A percentile compares a stretch with the other conserved stretches of the same genome.
Evolutionary conservation across 352 stramenopile species (phyloP).

Genomic region (Aphanomyces astaci): DNA sequence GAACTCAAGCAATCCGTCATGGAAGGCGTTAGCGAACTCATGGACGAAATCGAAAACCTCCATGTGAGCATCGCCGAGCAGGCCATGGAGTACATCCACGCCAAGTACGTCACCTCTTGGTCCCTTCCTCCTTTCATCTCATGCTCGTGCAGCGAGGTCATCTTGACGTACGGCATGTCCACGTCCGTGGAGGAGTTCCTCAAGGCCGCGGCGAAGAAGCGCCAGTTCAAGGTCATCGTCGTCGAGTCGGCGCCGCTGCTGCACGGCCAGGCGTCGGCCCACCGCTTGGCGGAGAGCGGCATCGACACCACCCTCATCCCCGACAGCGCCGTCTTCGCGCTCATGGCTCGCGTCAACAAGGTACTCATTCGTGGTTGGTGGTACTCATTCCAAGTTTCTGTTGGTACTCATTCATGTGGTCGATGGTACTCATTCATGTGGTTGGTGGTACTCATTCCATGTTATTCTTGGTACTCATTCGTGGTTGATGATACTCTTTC

Average conservation of each 20-base stretch:
- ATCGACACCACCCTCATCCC: conserved; percentile 95
- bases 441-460: too few species aligned
- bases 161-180: conserved; percentile 92
- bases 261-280: conserved; percentile 87
- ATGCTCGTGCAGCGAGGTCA: conserved; percentile 76
- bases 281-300: conserved; percentile 79
- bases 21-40: conserved; percentile 92
- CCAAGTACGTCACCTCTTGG: conserved; percentile 56
- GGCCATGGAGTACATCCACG: conserved; percentile 94
- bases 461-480: too few species aligned
- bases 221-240: conserved; percentile 94
- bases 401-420: too few species aligned
- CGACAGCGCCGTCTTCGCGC: conserved; percentile 94
- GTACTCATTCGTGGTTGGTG: too few species aligned
- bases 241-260: conserved; percentile 90
- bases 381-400: too few species aligned
- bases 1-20: conserved; percentile 88
- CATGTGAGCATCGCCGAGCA: conserved; percentile 95
- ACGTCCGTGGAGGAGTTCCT: conserved; percentile 88
- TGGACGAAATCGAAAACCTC: conserved; percentile 92
- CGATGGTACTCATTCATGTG: too few species aligned
- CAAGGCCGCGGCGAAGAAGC: conserved; percentile 84
- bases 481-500: too few species aligned
- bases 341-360: conserved; percentile 99
- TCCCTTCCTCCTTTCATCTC: not conserved